Conservation (phyloP, 345 rosid species). For the Microthlaspi erraticum region DNA sequence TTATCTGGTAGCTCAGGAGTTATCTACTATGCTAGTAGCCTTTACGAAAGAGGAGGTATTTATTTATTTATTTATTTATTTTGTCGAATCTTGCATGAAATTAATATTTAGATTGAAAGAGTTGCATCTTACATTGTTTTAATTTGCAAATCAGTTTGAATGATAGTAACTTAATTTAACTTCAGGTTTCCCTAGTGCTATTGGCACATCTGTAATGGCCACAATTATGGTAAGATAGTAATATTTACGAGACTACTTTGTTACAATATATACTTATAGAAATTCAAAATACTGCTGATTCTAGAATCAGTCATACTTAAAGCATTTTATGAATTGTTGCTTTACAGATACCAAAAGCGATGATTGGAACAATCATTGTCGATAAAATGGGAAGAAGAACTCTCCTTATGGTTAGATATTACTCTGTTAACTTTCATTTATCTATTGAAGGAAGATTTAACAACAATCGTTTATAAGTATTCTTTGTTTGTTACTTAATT, state of each 20-base stretch:
- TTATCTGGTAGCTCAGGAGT: slow-evolving; percentile 37
- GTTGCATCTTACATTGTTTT: not conserved
- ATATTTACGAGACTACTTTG: not conserved
- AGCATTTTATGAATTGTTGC: not conserved
- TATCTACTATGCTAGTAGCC: slow-evolving; percentile 41
- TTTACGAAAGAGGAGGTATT: slow-evolving; percentile 37
- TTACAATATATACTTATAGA: not conserved
- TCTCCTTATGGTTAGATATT: slow-evolving; percentile 44
- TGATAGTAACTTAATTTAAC: not conserved
- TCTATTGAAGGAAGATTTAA: not conserved
- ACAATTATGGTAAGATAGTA: slow-evolving; percentile 33
- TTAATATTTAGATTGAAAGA: no score
- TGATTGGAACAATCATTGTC: slow-evolving; percentile 39
- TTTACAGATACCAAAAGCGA: slow-evolving; percentile 43
- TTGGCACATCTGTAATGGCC: slow-evolving; percentile 44
- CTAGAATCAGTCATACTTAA: not conserved
- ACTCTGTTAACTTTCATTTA: not conserved
- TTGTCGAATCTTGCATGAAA: no score
- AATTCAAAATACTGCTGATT: not conserved
- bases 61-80: no score
- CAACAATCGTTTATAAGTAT: not conserved
- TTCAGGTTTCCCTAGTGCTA: slow-evolving; percentile 42
- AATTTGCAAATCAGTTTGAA: not conserved
- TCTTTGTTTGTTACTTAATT: not conserved
- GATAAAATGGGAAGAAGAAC: slow-evolving; percentile 49